Percentiles rank a stretch among this genome's conserved stretches.
These are phyloP conservation scores for Sporothrix globosa DNA, from an alignment of 2,329 filamentous ascomycete species.

Conservation along the genomic window DNA sequence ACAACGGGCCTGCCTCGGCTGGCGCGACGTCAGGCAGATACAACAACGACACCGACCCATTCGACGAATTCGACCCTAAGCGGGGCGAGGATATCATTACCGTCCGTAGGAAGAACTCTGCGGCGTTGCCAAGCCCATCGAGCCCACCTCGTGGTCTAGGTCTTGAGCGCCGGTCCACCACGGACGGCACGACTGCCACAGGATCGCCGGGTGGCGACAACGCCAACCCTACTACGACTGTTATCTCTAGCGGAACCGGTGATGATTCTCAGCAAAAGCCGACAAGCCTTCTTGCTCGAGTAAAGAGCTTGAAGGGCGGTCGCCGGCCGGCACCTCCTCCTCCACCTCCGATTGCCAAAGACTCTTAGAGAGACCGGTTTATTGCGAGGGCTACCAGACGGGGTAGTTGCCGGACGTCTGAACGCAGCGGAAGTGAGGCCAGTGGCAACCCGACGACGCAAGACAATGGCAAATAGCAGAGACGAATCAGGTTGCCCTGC, in stretches of 20 bases:
- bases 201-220: not conserved
- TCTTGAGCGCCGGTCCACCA: slow-evolving; percentile 68
- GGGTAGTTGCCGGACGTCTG: slow-evolving; percentile 19
- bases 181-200: slow-evolving; percentile 50
- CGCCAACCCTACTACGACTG: slow-evolving; percentile 2
- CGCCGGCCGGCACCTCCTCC: slow-evolving; percentile 50
- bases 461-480: not conserved
- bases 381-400: slow-evolving; percentile 15
- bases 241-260: slow-evolving; percentile 38
- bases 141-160: slow-evolving; percentile 59
- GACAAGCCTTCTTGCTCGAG: slow-evolving; percentile 69
- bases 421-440: slow-evolving; percentile 15
- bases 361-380: slow-evolving; percentile 37
- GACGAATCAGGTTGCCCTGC: not conserved
- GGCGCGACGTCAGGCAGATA: slow-evolving; percentile 31
- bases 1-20: slow-evolving; percentile 39
- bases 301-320: slow-evolving; percentile 80
- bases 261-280: slow-evolving; percentile 47
- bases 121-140: slow-evolving; percentile 42
- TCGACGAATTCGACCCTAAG: slow-evolving; percentile 72
- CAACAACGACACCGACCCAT: slow-evolving; percentile 56
- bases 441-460: not conserved
- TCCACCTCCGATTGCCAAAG: slow-evolving; percentile 35
- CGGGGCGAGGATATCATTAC: slow-evolving; percentile 57
- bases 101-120: slow-evolving; percentile 44